These are phyloP conservation scores for Trichoderma pleuroti DNA, from an alignment of 2,329 filamentous ascomycete species.

Conservation along the genomic window DNA sequence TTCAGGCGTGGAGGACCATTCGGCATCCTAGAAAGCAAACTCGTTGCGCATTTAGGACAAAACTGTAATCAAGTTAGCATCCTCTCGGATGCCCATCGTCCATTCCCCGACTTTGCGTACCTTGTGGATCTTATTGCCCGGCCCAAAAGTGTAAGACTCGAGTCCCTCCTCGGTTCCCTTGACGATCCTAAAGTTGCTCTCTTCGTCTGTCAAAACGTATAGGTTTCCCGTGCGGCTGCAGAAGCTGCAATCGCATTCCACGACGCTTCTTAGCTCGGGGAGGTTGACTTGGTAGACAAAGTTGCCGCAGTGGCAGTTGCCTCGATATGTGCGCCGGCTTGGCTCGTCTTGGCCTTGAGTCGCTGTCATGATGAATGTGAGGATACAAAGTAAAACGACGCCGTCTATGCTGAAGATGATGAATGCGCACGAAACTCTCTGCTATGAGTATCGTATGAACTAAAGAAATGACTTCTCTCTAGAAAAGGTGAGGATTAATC, in stretches of 20 bases:
- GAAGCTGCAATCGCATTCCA: conserved; percentile 65
- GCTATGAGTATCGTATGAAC: neutral
- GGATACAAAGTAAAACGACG: too few relatives aligned
- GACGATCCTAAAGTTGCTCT: conserved; percentile 39
- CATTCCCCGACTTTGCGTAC: conserved; percentile 24
- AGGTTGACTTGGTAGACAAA: conserved; percentile 51
- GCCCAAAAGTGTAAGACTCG: conserved; percentile 43
- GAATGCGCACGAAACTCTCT: too few relatives aligned
- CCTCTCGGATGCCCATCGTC: too few relatives aligned
- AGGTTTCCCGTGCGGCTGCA: conserved; percentile 51
- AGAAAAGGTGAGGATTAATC: neutral
- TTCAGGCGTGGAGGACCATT: neutral
- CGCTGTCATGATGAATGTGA: neutral
- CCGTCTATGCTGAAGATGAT: neutral
- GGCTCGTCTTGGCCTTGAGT: neutral
- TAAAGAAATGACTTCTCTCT: neutral
- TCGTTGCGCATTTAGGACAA: conserved; percentile 49
- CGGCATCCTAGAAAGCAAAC: conserved; percentile 32
- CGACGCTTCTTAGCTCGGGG: conserved; percentile 54
- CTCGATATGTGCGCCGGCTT: conserved; percentile 44
- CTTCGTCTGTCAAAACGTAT: conserved; percentile 29
- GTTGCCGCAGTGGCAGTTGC: conserved; percentile 56
- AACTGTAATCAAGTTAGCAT: conserved; percentile 37
- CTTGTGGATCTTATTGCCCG: conserved; percentile 39
- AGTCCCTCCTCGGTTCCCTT: conserved; percentile 43